Conservation (phyloP, 306 rosid species). For the Cucumis hystrix region DNA sequence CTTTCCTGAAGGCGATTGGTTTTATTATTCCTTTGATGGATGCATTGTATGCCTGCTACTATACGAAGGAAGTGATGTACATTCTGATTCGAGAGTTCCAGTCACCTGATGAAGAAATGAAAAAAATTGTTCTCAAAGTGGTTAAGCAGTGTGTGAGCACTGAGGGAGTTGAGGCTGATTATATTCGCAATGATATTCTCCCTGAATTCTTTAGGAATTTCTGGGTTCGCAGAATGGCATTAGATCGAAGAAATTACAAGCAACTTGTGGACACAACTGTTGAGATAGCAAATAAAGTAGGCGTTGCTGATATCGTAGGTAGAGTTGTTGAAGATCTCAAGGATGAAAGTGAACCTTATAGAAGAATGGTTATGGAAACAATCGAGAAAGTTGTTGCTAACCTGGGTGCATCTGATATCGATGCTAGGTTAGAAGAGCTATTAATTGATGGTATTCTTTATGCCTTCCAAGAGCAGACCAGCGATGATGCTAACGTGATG, state of each 20-base stretch:
- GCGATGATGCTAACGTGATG: constrained; percentile 97
- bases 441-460: constrained; percentile 90
- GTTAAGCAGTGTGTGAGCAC: constrained; percentile 96
- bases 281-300: constrained; percentile 91
- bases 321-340: constrained; percentile 91
- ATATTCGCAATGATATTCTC: constrained; percentile 56
- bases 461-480: constrained; percentile 99
- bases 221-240: constrained; percentile 98
- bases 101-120: constrained; percentile 99
- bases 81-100: constrained; percentile 85
- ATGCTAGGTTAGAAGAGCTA: constrained; percentile 87
- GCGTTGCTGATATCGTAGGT: constrained; percentile 91
- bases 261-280: constrained; percentile 94
- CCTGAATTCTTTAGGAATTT: constrained; percentile 87
- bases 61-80: constrained; percentile 90
- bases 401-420: constrained; percentile 83
- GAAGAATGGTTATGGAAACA: constrained; percentile 98
- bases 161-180: constrained; percentile 91
- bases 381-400: constrained; percentile 93
- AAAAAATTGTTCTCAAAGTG: constrained; percentile 89
- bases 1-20: constrained; percentile 87
- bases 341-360: constrained; percentile 95
- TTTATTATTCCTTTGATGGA: constrained; percentile 93
- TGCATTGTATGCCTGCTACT: constrained; percentile 83
- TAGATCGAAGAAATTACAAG: constrained; percentile 84